Conservation (phyloP, 345 rosid genomes). For the Schrenkiella parvula region DNA sequence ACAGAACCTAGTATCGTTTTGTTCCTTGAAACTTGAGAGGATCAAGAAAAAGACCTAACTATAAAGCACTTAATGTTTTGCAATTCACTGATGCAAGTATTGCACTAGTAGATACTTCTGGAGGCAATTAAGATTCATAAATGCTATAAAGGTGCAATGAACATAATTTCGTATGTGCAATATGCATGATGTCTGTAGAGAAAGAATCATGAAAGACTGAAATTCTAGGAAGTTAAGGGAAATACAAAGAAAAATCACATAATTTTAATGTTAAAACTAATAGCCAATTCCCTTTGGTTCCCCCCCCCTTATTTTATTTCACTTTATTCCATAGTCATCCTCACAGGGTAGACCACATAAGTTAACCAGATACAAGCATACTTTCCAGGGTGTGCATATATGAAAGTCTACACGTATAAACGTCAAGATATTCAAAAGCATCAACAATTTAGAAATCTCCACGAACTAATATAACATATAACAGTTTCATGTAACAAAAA, state of each 20-base stretch:
- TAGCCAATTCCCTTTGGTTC: neutral
- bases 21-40: slow-evolving; percentile 9
- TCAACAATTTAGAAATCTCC: neutral
- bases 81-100: neutral
- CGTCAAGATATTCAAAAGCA: slow-evolving; percentile 10
- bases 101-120: neutral
- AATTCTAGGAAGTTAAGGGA: neutral
- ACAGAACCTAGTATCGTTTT: neutral
- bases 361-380: slow-evolving; percentile 5
- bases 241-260: neutral
- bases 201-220: neutral
- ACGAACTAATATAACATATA: slow-evolving; percentile 1
- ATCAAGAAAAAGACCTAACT: neutral
- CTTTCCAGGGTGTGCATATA: neutral
- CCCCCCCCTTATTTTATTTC: neutral
- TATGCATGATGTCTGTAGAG: neutral
- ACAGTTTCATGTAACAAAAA: slow-evolving; percentile 6
- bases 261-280: neutral
- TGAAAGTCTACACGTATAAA: neutral
- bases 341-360: neutral
- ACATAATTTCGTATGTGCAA: slow-evolving; percentile 5
- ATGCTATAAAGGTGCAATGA: neutral
- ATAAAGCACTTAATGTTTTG: neutral
- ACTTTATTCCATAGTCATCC: neutral
- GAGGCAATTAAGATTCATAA: neutral